Base-by-base conservation (phyloP, 306 rosid genomes). In the Cicer yamashitae region DNA sequence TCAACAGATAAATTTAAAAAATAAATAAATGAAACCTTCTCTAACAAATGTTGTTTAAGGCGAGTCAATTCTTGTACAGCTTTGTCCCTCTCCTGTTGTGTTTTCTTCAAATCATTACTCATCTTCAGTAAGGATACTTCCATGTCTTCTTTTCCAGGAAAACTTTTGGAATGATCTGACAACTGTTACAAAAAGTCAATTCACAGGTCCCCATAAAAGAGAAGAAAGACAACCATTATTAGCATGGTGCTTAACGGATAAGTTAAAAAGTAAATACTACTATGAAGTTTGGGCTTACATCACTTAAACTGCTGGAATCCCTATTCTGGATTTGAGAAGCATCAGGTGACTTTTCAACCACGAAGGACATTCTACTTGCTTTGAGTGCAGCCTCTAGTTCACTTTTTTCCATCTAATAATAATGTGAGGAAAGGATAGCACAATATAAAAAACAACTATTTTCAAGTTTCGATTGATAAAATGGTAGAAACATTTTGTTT, bases 11-110 rank as follows among this genome's bases (percentile, higher is more conserved):
- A 25, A 65, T 60, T 30, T 43, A 25, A 80, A 62, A 45, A 77
- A 15, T 17, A 73, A 8, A 18, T 52, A 47, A 56, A 20, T 30
- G 76, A 41, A 79, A 94, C 99, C 99, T 96, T 96, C 77, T 96
- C 96, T 77, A 96, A 78, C 77, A 96, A 88, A 87, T 96, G 99
- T 71, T 96, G 99, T 84, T 96, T 96, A 81, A 96, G 99, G 51
- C 98, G 98, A 48, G 91, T 59, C 89, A 96, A 81, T 71, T 88
- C 79, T 60, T 88, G 99, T 75, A 85, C 48, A 54, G 91, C 92
- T 82, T 86, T 96, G 82, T 96, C 98, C 89, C 86, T 92, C 70
- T 89, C 96, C 73, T 25, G 78, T n/a, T 78, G 84, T 37, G 89
- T 74, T 78, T 89, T 94, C 86, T 84, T 88, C 82, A 92, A 83